Evolutionary conservation across 441 rosid species (phyloP), one percentile per base, ranked within the genome.

Genomic region (Mallotus repandus): DNA sequence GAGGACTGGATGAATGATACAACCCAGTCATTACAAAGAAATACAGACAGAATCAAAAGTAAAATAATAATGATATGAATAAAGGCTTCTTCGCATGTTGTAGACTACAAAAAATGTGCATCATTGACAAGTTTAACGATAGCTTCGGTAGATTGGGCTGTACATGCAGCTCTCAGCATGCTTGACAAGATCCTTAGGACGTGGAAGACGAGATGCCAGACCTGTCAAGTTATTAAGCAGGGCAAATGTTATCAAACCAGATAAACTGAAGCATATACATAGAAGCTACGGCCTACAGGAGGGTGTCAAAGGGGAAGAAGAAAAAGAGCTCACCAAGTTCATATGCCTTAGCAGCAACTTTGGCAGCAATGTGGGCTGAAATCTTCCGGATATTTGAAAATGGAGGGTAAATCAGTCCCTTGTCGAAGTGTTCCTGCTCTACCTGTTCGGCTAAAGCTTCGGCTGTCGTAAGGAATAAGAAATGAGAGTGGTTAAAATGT

Each of bases 111-210:
- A 76, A 69, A 76, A 49, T 61, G 72, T 19, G 71, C 52, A 66
- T 11, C 62, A 52, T 41, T 35, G 35, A 7, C 18, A 57, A 50
- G 43, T 74, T 86, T 76, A 95, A 57, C 93, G 96, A 71, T 91
- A 95, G 86, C 70, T 84, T 70, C 91, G 76, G 87, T 95, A 93
- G 46, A 77, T 70, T 13, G 97, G 95, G 77, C 92, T 85, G 89
- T 89, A 95, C 99, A 95, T 93, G 92, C 95, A 85, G 86, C 97
- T 91, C 86, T 95, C 98, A 1, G 98, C 99, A 57, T 82, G 85
- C 82, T 87, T 80, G n/a, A 93, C 94, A 21, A 95, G 89, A 82
- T 93, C 88, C 78, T 87, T 66, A 0, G 99, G 95, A 54, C 85
- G 98, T 74, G 99, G 98, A 5, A 93, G 98, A 59, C 79, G 90